Evolutionary conservation across 2,329 filamentous ascomycete genomes (phyloP).

Genomic region (Tolypocladium ophioglossoides): DNA sequence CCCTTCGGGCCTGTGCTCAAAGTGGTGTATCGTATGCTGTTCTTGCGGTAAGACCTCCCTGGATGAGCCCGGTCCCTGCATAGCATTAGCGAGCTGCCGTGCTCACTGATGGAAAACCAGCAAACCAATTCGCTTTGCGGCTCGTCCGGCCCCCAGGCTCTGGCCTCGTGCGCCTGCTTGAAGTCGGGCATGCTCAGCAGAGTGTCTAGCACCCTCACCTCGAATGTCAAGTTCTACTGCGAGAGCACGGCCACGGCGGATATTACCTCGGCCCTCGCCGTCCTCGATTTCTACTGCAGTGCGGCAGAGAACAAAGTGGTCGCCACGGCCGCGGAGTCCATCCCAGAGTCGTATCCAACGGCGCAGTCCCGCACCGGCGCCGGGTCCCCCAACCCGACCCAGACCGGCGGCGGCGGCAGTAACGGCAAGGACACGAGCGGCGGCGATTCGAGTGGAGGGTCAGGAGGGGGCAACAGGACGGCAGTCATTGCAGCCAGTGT

Average conservation of each 20-base stretch:
- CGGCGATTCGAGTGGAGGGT: conserved; percentile 5
- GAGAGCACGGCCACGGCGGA: conserved; percentile 30
- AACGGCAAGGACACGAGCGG: conserved; percentile 4
- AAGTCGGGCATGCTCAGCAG: conserved; percentile 34
- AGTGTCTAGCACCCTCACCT: conserved; percentile 32
- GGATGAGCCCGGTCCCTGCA: background rate
- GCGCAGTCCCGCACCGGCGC: conserved; percentile 8
- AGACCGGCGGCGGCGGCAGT: conserved; percentile 6
- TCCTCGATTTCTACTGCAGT: conserved; percentile 39
- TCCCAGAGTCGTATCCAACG: conserved; percentile 6
- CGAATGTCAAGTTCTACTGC: conserved; percentile 33
- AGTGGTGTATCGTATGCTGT: conserved; percentile 31
- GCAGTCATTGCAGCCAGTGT: conserved; percentile 23
- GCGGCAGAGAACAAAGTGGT: conserved; percentile 33
- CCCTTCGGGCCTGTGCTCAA: conserved; percentile 33
- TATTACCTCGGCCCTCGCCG: conserved; percentile 32
- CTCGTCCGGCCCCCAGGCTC: conserved; percentile 31
- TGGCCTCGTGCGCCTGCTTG: conserved; percentile 42
- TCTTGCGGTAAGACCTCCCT: conserved; percentile 20
- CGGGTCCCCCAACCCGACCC: conserved; percentile 3
- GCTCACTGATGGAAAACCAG: conserved; percentile 2
- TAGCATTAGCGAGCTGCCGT: conserved; percentile 4
- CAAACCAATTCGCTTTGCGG: conserved; percentile 30
- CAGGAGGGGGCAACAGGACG: conserved; percentile 11
- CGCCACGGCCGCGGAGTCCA: conserved; percentile 29